These are phyloP conservation scores for Hemerocallis citrina DNA, from an alignment of 106 monocot species.

Conservation along the genomic window DNA sequence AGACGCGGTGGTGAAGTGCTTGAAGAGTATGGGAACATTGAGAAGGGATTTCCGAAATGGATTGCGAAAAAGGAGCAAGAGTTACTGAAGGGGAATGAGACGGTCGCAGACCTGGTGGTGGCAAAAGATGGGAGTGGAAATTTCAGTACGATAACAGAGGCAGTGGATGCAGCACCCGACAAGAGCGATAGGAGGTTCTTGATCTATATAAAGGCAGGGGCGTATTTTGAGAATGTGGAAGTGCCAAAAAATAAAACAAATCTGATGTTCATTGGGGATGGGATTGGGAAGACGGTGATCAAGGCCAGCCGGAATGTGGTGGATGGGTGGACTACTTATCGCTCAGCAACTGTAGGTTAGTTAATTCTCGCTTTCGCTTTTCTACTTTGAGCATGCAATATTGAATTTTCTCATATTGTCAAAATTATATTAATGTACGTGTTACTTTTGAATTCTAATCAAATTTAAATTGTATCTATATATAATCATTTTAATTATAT, in stretches of 20 bases:
- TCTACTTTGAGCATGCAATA: too few species aligned
- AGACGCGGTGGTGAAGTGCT: constrained; percentile 16
- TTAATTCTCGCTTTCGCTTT: too few species aligned
- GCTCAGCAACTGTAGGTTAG: constrained; percentile 85
- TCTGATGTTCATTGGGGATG: constrained; percentile 77
- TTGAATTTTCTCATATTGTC: too few species aligned
- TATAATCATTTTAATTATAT: too few species aligned
- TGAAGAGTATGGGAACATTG: constrained; percentile 33
- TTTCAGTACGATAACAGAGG: constrained; percentile 48
- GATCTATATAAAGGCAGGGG: constrained; percentile 83
- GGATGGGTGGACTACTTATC: constrained; percentile 78
- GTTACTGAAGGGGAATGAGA: constrained; percentile 26
- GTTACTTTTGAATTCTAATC: too few species aligned
- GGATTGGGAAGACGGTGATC: constrained; percentile 82
- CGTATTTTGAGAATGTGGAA: constrained; percentile 77
- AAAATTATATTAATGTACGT: too few species aligned
- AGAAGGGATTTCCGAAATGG: constrained; percentile 46
- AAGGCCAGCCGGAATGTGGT: constrained; percentile 66
- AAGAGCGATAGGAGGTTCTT: constrained; percentile 44
- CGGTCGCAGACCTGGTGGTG: constrained; percentile 40
- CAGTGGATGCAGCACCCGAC: constrained; percentile 59
- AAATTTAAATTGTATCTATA: too few species aligned
- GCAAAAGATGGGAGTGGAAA: constrained; percentile 77
- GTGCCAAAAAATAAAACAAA: constrained; percentile 53
- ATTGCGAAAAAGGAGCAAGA: constrained; percentile 22